Evolutionary conservation across 2,329 filamentous ascomycete genomes (phyloP).

Genomic region (Thelonectria rubi): DNA sequence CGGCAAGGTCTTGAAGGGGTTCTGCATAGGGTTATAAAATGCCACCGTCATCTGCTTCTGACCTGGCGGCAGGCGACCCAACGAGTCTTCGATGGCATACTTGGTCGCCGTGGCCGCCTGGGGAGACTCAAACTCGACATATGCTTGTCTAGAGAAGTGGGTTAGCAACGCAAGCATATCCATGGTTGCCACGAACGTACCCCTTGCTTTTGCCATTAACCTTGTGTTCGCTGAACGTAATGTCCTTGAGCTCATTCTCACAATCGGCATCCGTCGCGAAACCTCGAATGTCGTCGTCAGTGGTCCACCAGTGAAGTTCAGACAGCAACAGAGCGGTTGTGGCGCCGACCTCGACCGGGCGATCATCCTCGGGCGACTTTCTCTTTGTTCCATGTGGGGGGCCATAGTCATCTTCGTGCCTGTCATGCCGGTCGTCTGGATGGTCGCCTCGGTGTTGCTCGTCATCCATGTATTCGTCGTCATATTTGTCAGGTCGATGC

Average conservation of each 20-base stretch:
- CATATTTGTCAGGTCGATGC: constrained; percentile 42
- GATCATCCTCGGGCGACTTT: constrained; percentile 67
- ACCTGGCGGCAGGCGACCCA: constrained; percentile 58
- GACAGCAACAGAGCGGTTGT: constrained; percentile 83
- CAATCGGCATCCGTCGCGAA: constrained; percentile 83
- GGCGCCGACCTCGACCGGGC: constrained; percentile 66
- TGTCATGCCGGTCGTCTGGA: constrained; percentile 48
- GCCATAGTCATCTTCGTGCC: constrained; percentile 52
- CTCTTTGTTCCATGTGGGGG: constrained; percentile 64
- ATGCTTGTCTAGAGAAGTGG: constrained; percentile 69
- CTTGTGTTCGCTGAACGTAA: constrained; percentile 98
- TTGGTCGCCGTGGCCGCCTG: constrained; percentile 89
- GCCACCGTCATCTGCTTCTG: constrained; percentile 78
- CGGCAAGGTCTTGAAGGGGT: constrained; percentile 90
- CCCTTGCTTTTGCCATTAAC: constrained; percentile 99
- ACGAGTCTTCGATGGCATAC: constrained; percentile 76
- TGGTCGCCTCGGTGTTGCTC: constrained; percentile 52
- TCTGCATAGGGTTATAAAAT: constrained; percentile 79
- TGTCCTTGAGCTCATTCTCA: constrained; percentile 87
- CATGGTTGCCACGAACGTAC: constrained; percentile 59
- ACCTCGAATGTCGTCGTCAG: constrained; percentile 91
- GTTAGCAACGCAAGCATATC: constrained; percentile 21
- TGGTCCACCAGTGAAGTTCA: constrained; percentile 96
- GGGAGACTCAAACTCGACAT: constrained; percentile 82
- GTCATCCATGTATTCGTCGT: constrained; percentile 53